Evolutionary conservation across 2,329 filamentous ascomycete genomes (phyloP).

Genomic region (Hypoxylon sp.): DNA sequence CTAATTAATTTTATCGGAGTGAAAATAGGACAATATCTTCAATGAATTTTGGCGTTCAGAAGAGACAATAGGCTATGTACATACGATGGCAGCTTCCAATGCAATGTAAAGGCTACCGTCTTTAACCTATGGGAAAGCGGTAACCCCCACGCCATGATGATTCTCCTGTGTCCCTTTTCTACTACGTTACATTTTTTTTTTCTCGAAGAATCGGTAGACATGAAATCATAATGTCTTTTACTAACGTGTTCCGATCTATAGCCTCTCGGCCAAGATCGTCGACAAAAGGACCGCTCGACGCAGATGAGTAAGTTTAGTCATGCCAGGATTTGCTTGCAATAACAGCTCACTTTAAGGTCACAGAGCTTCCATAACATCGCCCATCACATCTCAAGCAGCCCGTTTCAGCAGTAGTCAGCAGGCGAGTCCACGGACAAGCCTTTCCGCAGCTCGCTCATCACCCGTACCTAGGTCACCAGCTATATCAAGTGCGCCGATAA

Average conservation of each 20-base stretch:
- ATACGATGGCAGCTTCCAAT: slow-evolving; percentile 9
- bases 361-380: slow-evolving; percentile 49
- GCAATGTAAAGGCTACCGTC: slow-evolving; percentile 12
- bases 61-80: slow-evolving; percentile 18
- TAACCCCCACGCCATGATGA: slow-evolving; percentile 24
- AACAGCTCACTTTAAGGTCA: slow-evolving; percentile 44
- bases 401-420: slow-evolving; percentile 47
- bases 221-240: slow-evolving; percentile 43
- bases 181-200: slow-evolving; percentile 1
- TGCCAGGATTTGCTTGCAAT: slow-evolving; percentile 44
- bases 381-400: slow-evolving; percentile 50
- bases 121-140: slow-evolving; percentile 24
- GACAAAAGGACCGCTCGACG: slow-evolving; percentile 84
- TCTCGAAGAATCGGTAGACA: slow-evolving; percentile 1
- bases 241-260: slow-evolving; percentile 55
- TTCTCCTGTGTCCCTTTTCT: slow-evolving; percentile 1
- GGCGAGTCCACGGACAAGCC: slow-evolving; percentile 48
- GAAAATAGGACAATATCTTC: neutral
- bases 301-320: slow-evolving; percentile 74
- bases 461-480: slow-evolving; percentile 45
- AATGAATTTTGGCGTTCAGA: slow-evolving; percentile 8
- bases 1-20: neutral
- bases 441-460: slow-evolving; percentile 42
- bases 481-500: slow-evolving; percentile 56
- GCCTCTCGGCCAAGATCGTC: slow-evolving; percentile 75